phyloP scores from a whole-genome alignment of 257 asterid species.

The Nicotiana tomentosiformis region DNA sequence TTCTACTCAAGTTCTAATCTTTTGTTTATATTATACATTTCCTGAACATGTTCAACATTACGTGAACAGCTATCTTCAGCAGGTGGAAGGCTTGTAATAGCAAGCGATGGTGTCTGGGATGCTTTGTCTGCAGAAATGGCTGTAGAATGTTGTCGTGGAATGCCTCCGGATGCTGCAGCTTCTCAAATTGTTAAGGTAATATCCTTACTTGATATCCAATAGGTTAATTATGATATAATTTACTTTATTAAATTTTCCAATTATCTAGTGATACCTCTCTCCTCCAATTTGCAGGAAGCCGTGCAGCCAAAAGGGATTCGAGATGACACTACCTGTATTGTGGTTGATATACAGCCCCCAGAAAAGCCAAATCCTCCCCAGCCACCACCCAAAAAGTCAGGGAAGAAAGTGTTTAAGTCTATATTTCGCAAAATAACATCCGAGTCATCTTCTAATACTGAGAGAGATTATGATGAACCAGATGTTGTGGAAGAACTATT shows the following conservation, averaged over 20 bases:
- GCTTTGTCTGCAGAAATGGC: slow-evolving; percentile 62
- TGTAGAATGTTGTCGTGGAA: slow-evolving; percentile 61
- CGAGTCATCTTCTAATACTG: slow-evolving; percentile 36
- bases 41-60: background rate
- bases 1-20: background rate
- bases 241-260: background rate
- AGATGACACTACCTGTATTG: slow-evolving; percentile 81
- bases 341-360: slow-evolving; percentile 55
- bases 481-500: slow-evolving; percentile 66
- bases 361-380: slow-evolving; percentile 45
- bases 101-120: slow-evolving; percentile 91
- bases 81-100: slow-evolving; percentile 74
- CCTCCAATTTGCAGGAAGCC: slow-evolving; percentile 51
- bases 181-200: slow-evolving; percentile 57
- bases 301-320: slow-evolving; percentile 60
- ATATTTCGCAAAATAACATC: slow-evolving; percentile 53
- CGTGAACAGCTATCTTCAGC: slow-evolving; percentile 56
- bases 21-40: background rate
- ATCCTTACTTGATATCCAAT: background rate
- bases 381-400: slow-evolving; percentile 51
- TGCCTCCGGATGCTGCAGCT: slow-evolving; percentile 66
- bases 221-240: background rate
- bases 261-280: background rate
- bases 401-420: slow-evolving; percentile 54
- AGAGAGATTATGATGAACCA: slow-evolving; percentile 39